Base-by-base conservation (phyloP, 192 early-diverging fungal genomes). In the Dissophora ornata region DNA sequence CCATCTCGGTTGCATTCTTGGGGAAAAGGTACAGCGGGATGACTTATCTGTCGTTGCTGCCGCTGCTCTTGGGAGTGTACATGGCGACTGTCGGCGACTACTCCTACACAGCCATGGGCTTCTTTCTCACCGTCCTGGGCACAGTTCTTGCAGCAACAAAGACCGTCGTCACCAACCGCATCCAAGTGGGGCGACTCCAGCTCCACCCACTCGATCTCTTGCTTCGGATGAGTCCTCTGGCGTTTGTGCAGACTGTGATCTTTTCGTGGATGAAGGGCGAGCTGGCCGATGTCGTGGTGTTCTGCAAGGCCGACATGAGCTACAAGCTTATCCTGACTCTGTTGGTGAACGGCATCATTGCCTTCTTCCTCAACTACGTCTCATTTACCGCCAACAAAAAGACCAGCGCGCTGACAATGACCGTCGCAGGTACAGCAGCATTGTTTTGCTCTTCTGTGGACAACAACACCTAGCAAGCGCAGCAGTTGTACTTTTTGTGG, bases 341-440 rank as follows among this genome's bases (percentile, higher is more conserved):
- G 46, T 50, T 85, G 3, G 82, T 89, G 32, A 97, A 97, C 62
- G 94, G 93, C 1, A 63, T 84, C 13, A 86, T 96, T 64, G 95
- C 95, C 11, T 97, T 97, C 81, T 87, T 87, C 64, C 79, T 97
- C 11, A 97, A 97, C 75, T 82, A 90, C n/a, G 91, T 91, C 25
- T 90, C 88, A 44, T 95, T 97, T 51, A 90, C 88, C 0, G 93
- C 94, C n/a, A 97, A 92, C 81, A 91, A 90, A 61, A 89, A 92
- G 58, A 94, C 94, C 2, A 89, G 90, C 42, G 92, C 95, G 4
- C 82, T 97, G 29, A 92, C 90, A 13, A 94, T 94, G 89, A 87
- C 88, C 13, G 93, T 94, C 19, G 87, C 85, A 56, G 87, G 84
- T 62, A 75, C 36, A 38, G 36, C 6, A 41, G 24, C 7, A 1